These are phyloP conservation scores for Pachysolen tannophilus DNA, from an alignment of 805 yeast species.

Conservation along the genomic window DNA sequence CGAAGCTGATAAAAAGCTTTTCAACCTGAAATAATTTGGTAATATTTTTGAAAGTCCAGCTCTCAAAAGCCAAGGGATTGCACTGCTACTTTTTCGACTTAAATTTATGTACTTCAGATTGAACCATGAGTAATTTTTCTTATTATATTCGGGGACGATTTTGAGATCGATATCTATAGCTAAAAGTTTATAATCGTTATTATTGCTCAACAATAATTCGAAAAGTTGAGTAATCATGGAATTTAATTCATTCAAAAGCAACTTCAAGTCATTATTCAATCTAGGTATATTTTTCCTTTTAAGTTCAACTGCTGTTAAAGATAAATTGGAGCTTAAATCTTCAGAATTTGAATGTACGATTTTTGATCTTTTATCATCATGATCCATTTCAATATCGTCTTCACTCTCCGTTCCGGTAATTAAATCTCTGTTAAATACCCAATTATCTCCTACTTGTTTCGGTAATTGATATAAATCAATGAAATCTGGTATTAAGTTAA, in stretches of 20 bases:
- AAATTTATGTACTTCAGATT: conserved; percentile 4
- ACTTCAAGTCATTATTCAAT: conserved; percentile 9
- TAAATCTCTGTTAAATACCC: conserved; percentile 13
- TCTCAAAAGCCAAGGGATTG: conserved; percentile 32
- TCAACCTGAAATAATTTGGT: neutral
- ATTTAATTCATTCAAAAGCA: conserved; percentile 10
- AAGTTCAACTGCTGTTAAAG: neutral
- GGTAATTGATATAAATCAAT: conserved; percentile 22
- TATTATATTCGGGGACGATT: conserved; percentile 8
- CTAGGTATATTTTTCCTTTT: neutral
- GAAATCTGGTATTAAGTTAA: conserved; percentile 35
- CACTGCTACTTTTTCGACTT: conserved; percentile 5
- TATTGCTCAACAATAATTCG: conserved; percentile 11
- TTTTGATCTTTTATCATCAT: too few relatives aligned
- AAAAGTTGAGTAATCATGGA: conserved; percentile 12
- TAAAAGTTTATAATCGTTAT: conserved; percentile 8
- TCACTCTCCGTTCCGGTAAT: conserved; percentile 1
- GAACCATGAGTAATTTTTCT: conserved; percentile 16
- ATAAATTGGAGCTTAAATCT: conserved; percentile 3
- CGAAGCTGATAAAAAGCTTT: neutral
- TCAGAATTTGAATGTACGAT: conserved; percentile 1
- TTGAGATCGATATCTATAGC: conserved; percentile 11
- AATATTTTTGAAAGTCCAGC: conserved; percentile 19
- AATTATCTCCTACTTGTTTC: conserved; percentile 18
- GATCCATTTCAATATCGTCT: conserved; percentile 1